Evolutionary conservation across 768 basidiomycete species (phyloP).

Genomic region (Melanogaster broomeanus): DNA sequence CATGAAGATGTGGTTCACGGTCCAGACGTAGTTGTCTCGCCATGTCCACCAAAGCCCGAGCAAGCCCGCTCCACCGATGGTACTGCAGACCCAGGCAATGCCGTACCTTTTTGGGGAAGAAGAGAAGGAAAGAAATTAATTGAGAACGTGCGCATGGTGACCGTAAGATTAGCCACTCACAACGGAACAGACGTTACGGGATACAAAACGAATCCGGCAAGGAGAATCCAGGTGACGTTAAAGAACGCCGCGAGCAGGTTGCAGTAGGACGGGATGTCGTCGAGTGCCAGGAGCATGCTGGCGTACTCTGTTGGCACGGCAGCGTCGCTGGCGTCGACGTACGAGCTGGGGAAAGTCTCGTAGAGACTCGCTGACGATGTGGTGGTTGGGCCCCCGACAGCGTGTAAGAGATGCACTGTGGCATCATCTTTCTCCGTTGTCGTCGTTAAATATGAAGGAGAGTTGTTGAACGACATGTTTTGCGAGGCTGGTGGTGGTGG

Average conservation of each 20-base stretch:
- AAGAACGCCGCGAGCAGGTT: conserved; percentile 54
- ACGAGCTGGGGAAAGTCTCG: background rate
- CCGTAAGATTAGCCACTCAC: conserved; percentile 29
- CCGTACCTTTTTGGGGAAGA: conserved; percentile 40
- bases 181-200: conserved; percentile 55
- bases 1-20: conserved; percentile 51
- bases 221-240: conserved; percentile 55
- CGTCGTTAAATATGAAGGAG: background rate
- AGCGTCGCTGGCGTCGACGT: background rate
- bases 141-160: too few relatives aligned
- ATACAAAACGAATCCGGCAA: conserved; percentile 56
- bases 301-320: conserved; percentile 44
- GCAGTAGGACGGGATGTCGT: conserved; percentile 45
- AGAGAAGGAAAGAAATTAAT: too few relatives aligned
- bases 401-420: background rate
- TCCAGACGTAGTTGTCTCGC: conserved; percentile 54
- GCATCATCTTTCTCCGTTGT: background rate
- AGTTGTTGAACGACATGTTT: background rate
- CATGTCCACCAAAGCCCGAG: conserved; percentile 53
- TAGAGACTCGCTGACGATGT: too few relatives aligned
- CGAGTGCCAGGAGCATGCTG: conserved; percentile 55
- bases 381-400: background rate
- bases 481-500: too few relatives aligned
- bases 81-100: conserved; percentile 48
- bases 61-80: conserved; percentile 49